Evolutionary conservation across 805 yeast species (phyloP).

Genomic region (Saturnispora hagleri): DNA sequence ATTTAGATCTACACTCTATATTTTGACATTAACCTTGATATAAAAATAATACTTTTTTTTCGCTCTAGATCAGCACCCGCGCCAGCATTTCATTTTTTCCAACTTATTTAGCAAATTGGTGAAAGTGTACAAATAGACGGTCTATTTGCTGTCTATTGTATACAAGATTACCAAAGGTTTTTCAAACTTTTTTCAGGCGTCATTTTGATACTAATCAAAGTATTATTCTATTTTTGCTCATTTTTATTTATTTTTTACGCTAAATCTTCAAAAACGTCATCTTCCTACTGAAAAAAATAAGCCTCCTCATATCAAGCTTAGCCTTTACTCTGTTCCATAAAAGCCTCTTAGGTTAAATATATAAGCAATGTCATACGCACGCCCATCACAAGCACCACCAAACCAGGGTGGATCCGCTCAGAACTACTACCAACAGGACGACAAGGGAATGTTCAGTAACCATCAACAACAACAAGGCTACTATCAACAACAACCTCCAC

Average conservation of each 20-base stretch:
- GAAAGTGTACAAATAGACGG: no score
- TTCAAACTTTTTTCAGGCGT: not conserved
- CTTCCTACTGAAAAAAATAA: not conserved
- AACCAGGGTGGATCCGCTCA: slow-evolving; percentile 9
- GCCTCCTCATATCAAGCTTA: not conserved
- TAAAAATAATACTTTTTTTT: not conserved
- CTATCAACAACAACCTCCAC: slow-evolving; percentile 36
- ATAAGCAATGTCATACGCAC: slow-evolving; percentile 9
- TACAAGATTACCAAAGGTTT: no score
- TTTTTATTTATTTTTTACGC: not conserved
- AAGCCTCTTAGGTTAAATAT: not conserved
- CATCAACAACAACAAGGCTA: slow-evolving; percentile 27
- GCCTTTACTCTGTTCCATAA: not conserved
- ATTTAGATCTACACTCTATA: not conserved
- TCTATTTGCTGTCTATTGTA: no score
- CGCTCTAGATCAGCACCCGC: not conserved
- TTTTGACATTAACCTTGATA: not conserved
- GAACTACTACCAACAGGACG: slow-evolving; percentile 24
- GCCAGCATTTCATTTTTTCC: not conserved
- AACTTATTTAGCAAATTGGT: no score
- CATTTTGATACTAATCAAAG: not conserved
- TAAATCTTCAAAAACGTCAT: not conserved
- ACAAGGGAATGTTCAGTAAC: slow-evolving; percentile 10
- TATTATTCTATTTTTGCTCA: not conserved
- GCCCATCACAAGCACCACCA: slow-evolving; percentile 12